Percentiles rank a stretch among this genome's conserved stretches.
These are phyloP conservation scores for Nakazawaea ernobii DNA, from an alignment of 805 yeast species.

Conservation along the genomic window DNA sequence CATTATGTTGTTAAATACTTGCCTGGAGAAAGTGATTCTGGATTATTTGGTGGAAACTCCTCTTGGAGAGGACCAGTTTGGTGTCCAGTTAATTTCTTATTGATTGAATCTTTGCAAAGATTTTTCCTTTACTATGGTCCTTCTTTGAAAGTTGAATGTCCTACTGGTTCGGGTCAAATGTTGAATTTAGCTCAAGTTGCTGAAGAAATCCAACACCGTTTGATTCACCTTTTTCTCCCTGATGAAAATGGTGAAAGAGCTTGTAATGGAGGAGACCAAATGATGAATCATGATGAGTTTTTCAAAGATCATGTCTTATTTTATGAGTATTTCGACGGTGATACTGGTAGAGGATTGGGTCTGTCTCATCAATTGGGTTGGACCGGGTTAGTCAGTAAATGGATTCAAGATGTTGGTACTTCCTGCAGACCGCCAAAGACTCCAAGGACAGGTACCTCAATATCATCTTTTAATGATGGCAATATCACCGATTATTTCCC, in stretches of 20 bases:
- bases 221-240: conserved; percentile 70
- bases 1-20: conserved; percentile 66
- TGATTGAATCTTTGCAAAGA: conserved; percentile 83
- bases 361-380: conserved; percentile 95
- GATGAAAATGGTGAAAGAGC: conserved; percentile 61
- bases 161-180: conserved; percentile 72
- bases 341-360: conserved; percentile 90
- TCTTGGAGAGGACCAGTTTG: conserved; percentile 98
- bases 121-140: conserved; percentile 87
- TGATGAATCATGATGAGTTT: conserved; percentile 52
- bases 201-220: conserved; percentile 80
- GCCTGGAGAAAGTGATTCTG: conserved; percentile 87
- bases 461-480: conserved; percentile 22
- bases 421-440: conserved; percentile 51
- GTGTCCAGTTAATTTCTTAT: conserved; percentile 86
- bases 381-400: conserved; percentile 90
- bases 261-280: conserved; percentile 62
- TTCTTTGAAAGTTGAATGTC: conserved; percentile 79
- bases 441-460: conserved; percentile 30
- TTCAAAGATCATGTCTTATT: conserved; percentile 76
- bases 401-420: conserved; percentile 84
- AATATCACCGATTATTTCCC: conserved; percentile 38
- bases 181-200: conserved; percentile 85
- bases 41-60: conserved; percentile 93
- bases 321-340: conserved; percentile 90